Conservation (phyloP, 306 rosid genomes). For the Calophaca sinica region DNA sequence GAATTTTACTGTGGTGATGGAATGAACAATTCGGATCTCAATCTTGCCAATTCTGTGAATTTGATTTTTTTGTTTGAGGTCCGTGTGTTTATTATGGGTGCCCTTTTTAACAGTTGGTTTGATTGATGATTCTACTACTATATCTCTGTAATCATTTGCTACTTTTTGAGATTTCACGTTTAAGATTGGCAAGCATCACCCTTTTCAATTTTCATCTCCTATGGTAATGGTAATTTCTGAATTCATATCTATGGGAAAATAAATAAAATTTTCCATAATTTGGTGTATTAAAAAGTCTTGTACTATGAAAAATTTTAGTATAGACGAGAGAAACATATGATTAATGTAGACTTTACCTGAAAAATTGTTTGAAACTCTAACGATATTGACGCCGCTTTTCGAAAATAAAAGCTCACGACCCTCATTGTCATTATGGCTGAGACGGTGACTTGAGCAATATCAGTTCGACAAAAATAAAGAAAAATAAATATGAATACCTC, state of each 20-base stretch:
- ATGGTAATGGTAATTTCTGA: neutral
- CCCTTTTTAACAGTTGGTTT: conserved; percentile 51
- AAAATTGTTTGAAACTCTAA: too few relatives aligned
- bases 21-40: conserved; percentile 54
- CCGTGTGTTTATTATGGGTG: conserved; percentile 51
- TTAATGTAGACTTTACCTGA: too few relatives aligned
- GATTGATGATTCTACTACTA: conserved; percentile 41
- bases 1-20: conserved; percentile 45
- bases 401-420: too few relatives aligned
- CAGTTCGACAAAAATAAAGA: too few relatives aligned
- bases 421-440: too few relatives aligned
- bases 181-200: neutral
- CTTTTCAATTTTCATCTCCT: conserved; percentile 12
- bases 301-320: too few relatives aligned
- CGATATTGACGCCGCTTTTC: too few relatives aligned
- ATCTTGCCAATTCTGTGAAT: conserved; percentile 37
- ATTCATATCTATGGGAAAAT: neutral
- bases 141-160: conserved; percentile 44
- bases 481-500: too few relatives aligned
- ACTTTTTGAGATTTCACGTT: conserved; percentile 18
- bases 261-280: neutral
- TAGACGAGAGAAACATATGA: too few relatives aligned
- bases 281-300: neutral
- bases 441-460: too few relatives aligned
- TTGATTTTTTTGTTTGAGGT: conserved; percentile 50